A percentile compares a stretch with the other conserved stretches of the same genome.
Evolutionary conservation across 2,329 filamentous ascomycete species (phyloP).

Genomic region (Fusarium sp.): DNA sequence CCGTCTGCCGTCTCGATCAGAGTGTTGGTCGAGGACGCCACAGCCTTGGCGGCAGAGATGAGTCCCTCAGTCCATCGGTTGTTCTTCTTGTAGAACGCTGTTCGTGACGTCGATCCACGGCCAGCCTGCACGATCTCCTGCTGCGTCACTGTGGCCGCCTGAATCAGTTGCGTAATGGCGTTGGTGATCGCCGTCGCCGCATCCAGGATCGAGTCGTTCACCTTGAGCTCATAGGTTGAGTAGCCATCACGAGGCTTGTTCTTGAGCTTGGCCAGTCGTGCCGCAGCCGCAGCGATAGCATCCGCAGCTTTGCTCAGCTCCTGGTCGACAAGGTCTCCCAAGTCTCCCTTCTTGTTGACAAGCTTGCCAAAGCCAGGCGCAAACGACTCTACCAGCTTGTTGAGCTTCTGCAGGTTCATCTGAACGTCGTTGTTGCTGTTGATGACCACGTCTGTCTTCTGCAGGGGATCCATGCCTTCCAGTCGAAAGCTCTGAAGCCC

Average conservation of each 20-base stretch:
- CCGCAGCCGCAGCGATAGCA: constrained; percentile 91
- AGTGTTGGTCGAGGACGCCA: constrained; percentile 91
- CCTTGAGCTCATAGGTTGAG: constrained; percentile 94
- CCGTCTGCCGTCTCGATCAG: constrained; percentile 98
- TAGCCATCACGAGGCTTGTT: constrained; percentile 97
- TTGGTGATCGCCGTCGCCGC: constrained; percentile 93
- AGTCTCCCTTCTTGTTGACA: constrained; percentile 80
- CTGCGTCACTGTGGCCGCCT: constrained; percentile 91
- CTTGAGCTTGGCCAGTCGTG: constrained; percentile 88
- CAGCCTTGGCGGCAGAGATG: constrained; percentile 96
- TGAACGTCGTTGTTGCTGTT: constrained; percentile 97
- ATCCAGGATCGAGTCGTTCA: constrained; percentile 94
- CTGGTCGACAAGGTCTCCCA: constrained; percentile 91
- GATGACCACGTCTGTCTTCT: constrained; percentile 97
- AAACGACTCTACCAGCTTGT: constrained; percentile 92
- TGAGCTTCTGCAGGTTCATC: constrained; percentile 91
- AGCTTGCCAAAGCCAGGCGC: constrained; percentile 89
- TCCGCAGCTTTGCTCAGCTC: constrained; percentile 95
- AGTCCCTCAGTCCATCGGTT: constrained; percentile 99
- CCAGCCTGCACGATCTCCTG: constrained; percentile 97
- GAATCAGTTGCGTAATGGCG: constrained; percentile 93
- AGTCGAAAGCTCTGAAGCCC: constrained; percentile 93
- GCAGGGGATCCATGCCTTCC: constrained; percentile 87
- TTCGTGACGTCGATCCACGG: constrained; percentile 84
- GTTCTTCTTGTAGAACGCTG: constrained; percentile 99